These are phyloP conservation scores for Dactylella cylindrospora DNA, from an alignment of 2,329 filamentous ascomycete genomes.

Conservation along the genomic window DNA sequence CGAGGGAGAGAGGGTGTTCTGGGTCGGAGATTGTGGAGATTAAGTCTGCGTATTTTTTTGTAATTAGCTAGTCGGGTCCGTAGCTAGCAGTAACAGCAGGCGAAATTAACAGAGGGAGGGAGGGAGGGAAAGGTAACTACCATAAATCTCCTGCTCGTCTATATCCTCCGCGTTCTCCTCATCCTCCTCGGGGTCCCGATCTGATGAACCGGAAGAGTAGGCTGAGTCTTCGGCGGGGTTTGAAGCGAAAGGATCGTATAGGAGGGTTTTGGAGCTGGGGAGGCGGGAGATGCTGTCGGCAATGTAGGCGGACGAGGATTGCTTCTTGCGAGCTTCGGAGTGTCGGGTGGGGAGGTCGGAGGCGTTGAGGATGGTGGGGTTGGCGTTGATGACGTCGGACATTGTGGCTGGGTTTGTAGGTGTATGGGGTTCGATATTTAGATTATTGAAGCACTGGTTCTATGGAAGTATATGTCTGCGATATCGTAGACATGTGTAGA, in stretches of 20 bases:
- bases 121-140: constrained; percentile 56
- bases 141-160: constrained; percentile 95
- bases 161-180: constrained; percentile 65
- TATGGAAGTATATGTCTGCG: no score
- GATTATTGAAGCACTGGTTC: no score
- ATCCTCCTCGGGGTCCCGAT: constrained; percentile 48
- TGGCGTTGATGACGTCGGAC: constrained; percentile 69
- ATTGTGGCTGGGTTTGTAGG: constrained; percentile 48
- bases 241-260: constrained; percentile 27
- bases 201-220: constrained; percentile 30
- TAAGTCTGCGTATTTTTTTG: constrained; percentile 63
- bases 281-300: constrained; percentile 49
- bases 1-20: constrained; percentile 91
- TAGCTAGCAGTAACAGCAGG: constrained; percentile 28
- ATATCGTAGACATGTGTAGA: no score
- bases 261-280: constrained; percentile 23
- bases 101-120: background rate
- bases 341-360: constrained; percentile 82
- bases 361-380: constrained; percentile 86
- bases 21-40: constrained; percentile 94
- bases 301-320: constrained; percentile 47
- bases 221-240: constrained; percentile 30
- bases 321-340: constrained; percentile 39
- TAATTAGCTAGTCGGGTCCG: constrained; percentile 51
- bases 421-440: background rate